Conservation (phyloP, 2,329 filamentous ascomycete species). For the Mycosphaerella sp. region DNA sequence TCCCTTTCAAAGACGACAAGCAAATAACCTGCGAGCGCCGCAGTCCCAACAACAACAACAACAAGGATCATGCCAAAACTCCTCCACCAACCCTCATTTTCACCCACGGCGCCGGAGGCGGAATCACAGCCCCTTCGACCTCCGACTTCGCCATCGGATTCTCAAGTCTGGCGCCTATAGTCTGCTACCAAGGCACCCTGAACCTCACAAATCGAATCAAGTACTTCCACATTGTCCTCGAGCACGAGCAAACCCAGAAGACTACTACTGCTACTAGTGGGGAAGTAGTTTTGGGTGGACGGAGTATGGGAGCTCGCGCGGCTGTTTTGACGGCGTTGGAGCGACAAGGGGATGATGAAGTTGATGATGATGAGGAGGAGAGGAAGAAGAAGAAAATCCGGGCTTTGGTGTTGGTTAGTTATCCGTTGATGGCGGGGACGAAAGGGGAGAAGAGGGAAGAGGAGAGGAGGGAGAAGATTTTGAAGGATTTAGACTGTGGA, state of each 20-base stretch:
- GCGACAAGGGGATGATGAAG: not conserved
- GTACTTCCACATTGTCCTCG: slow-evolving; percentile 36
- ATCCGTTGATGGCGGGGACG: slow-evolving; percentile 37
- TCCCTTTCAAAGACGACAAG: slow-evolving; percentile 20
- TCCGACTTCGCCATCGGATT: slow-evolving; percentile 39
- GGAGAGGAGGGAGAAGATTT: slow-evolving; percentile 36
- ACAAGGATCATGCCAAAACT: not conserved
- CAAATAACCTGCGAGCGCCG: slow-evolving; percentile 18
- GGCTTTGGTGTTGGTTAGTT: slow-evolving; percentile 38
- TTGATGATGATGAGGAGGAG: not conserved
- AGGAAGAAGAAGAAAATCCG: not conserved
- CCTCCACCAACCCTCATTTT: slow-evolving; percentile 34
- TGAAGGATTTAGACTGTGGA: slow-evolving; percentile 31
- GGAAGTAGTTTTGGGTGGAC: slow-evolving; percentile 34
- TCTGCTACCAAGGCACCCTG: slow-evolving; percentile 40
- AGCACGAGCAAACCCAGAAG: slow-evolving; percentile 14
- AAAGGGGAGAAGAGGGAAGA: slow-evolving; percentile 19
- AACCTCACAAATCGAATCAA: slow-evolving; percentile 37
- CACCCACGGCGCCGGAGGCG: slow-evolving; percentile 44
- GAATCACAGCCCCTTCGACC: slow-evolving; percentile 36
- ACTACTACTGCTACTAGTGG: not conserved
- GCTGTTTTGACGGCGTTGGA: slow-evolving; percentile 37
- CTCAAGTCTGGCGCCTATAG: slow-evolving; percentile 20
- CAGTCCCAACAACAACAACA: not conserved
- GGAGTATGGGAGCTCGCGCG: slow-evolving; percentile 43